Evolutionary conservation across 768 basidiomycete genomes (phyloP).

Genomic region (Auriscalpium orientale): DNA sequence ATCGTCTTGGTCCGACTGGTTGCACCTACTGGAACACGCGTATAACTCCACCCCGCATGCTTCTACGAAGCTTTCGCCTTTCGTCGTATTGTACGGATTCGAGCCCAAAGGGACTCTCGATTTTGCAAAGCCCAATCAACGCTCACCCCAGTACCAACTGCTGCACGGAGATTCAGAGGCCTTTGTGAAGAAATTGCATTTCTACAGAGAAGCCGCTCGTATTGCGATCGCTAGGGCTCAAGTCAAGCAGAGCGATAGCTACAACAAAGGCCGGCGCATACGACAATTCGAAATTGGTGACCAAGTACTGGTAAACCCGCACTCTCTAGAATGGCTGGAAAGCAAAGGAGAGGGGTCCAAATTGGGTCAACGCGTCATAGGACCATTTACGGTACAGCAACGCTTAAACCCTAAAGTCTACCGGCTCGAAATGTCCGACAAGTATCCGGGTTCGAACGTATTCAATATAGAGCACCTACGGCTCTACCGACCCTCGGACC

Average conservation of each 20-base stretch:
- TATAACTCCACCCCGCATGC: constrained; percentile 14
- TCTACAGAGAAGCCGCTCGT: no score
- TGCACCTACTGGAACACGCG: not conserved
- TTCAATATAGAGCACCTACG: constrained; percentile 19
- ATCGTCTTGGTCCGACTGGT: not conserved
- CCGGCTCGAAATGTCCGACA: constrained; percentile 11
- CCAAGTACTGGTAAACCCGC: not conserved
- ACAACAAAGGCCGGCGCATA: constrained; percentile 11
- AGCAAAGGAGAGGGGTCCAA: constrained; percentile 17
- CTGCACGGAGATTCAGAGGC: no score
- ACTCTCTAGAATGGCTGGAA: constrained; percentile 12
- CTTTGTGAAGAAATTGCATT: no score
- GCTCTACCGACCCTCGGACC: constrained; percentile 13
- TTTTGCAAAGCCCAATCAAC: not conserved
- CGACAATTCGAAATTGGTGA: constrained; percentile 17
- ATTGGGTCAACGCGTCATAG: constrained; percentile 11
- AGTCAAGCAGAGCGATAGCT: constrained; percentile 1
- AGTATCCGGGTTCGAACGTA: constrained; percentile 17
- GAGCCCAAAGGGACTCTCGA: not conserved
- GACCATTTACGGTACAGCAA: constrained; percentile 19
- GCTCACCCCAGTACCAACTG: not conserved
- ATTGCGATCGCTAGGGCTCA: constrained; percentile 6
- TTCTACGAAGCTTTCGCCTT: constrained; percentile 13
- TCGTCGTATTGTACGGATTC: constrained; percentile 17
- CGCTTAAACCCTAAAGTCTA: constrained; percentile 18